phyloP scores from a whole-genome alignment of 1,284 basidiomycete species.

The Bondarzewia mesenterica region DNA sequence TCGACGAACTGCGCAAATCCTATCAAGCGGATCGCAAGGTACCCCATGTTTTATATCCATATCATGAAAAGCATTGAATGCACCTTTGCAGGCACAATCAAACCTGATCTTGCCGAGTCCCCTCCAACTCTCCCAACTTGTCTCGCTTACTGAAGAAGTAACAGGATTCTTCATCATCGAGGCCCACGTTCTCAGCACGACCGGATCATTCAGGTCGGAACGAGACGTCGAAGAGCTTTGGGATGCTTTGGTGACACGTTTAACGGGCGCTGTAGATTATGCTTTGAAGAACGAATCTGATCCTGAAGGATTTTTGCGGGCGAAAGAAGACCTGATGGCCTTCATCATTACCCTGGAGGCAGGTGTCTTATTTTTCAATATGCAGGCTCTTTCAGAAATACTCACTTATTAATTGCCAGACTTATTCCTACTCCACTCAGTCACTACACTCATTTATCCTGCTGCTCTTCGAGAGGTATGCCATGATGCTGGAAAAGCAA shows the following conservation, averaged over 20 bases:
- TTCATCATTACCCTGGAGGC: conserved; percentile 96
- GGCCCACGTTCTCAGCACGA: conserved; percentile 85
- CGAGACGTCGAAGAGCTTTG: conserved; percentile 94
- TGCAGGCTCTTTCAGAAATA: neutral
- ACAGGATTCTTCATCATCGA: conserved; percentile 99
- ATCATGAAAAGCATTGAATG: neutral
- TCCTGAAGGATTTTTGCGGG: conserved; percentile 75
- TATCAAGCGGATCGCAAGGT: conserved; percentile 96
- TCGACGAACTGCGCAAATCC: conserved; percentile 83
- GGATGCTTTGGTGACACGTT: conserved; percentile 79
- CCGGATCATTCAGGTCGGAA: conserved; percentile 79
- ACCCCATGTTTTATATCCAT: conserved; percentile 15
- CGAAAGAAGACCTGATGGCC: conserved; percentile 78
- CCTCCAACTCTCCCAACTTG: conserved; percentile 39
- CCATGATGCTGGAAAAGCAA: conserved; percentile 74
- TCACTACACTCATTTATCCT: conserved; percentile 83
- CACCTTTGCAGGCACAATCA: conserved; percentile 76
- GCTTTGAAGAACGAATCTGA: conserved; percentile 75
- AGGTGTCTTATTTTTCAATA: conserved; percentile 1
- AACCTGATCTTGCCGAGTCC: conserved; percentile 83
- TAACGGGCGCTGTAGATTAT: conserved; percentile 71
- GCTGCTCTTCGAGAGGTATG: conserved; percentile 87
- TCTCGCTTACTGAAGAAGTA: conserved; percentile 81
- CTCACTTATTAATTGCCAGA: conserved; percentile 38
- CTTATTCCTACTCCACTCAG: conserved; percentile 79